These are phyloP conservation scores for Sphenostylis stenocarpa DNA, from an alignment of 306 rosid species.

Conservation along the genomic window DNA sequence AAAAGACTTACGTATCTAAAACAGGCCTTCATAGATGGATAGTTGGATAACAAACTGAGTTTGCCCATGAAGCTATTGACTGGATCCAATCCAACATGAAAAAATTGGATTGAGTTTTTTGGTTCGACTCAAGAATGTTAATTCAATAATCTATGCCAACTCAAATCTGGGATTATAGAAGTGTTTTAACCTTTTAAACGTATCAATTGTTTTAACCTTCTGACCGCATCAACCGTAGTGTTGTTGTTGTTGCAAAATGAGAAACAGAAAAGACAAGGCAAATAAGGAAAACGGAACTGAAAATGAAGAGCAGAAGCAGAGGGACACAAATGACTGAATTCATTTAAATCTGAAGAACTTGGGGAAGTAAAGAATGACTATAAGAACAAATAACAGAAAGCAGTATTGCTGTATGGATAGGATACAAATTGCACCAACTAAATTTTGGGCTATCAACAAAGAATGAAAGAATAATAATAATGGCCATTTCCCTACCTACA, in stretches of 20 bases:
- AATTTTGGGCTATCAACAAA: conserved; percentile 45
- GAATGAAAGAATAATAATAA: conserved; percentile 71
- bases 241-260: background rate
- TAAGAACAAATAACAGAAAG: conserved; percentile 27
- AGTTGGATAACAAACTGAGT: too few species aligned
- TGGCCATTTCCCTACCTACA: conserved; percentile 51
- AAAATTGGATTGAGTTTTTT: too few species aligned
- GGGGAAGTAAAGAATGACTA: conserved; percentile 43
- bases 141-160: too few species aligned
- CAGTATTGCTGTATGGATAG: conserved; percentile 42
- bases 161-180: too few species aligned
- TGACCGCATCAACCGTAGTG: too few species aligned
- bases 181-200: too few species aligned
- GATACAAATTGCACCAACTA: conserved; percentile 49
- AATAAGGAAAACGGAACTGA: background rate
- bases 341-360: conserved; percentile 26
- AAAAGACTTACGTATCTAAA: too few species aligned
- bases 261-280: background rate
- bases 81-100: too few species aligned
- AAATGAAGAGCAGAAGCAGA: background rate
- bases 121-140: too few species aligned
- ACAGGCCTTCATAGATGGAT: too few species aligned
- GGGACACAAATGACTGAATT: conserved; percentile 27
- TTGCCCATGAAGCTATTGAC: too few species aligned
- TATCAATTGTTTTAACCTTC: too few species aligned